Base-by-base conservation (phyloP, 176 grass and related monocot species). In the Oryza nivara region DNA sequence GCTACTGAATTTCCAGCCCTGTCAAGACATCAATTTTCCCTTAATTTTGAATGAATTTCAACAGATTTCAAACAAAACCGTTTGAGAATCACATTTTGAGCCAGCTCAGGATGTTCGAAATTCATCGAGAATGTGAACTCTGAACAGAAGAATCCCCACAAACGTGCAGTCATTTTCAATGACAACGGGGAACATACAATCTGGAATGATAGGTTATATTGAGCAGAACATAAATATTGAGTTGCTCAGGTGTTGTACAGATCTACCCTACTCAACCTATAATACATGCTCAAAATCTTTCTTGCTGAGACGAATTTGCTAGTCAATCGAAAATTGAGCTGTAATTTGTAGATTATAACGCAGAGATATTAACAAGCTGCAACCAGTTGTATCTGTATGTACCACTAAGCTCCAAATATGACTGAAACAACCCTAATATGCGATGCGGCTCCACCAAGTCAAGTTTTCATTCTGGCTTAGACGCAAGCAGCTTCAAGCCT, bases 351-450 rank as follows among this genome's bases (percentile, higher is more conserved):
- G 70, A 56, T 80, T 46, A 17, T 82, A 77, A 75, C 75, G 81
- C 52, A 66, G 75, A 60, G 72, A 54, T 91, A 87, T 67, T 76
- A 81, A 77, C 85, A 91, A 83, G 63, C 71, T 72, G 72, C 47
- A 45, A 79, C 90, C 80, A 81, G 79, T 80, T 89, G 77, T 89
- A 86, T 83, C 69, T 72, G 83, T 92, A 86, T 92, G 83, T 90
- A 90, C 84, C 84, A 80, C 80, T 84, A 84, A 44, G 51, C 17
- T 65, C 12, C 76, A 80, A 80, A 80, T 83, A 87, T 71, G 70
- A 35, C 58, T 75, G 43, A 6, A 6, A 17, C 49, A 80, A 56
- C 65, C 34, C 44, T 76, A 20, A 75, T 90, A 64, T 68, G 34
- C 45, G 13, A 41, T 67, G 48, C 16, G 43, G 65, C 26, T 16